These are phyloP conservation scores for Acacia pycnantha DNA, from an alignment of 331 rosid genomes.

Conservation along the genomic window DNA sequence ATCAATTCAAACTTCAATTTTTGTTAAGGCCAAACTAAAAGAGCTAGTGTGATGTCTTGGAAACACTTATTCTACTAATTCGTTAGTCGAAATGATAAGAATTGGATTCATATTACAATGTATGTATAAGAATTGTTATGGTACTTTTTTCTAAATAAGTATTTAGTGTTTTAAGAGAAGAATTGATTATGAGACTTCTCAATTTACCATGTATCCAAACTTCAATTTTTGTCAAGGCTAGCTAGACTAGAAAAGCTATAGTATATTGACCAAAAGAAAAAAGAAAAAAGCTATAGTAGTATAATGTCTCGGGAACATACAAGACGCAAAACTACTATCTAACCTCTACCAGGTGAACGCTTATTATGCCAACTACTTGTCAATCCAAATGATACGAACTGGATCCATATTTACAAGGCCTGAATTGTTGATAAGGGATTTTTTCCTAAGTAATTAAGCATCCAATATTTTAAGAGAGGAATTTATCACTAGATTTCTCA, in stretches of 20 bases:
- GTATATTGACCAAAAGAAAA: no score
- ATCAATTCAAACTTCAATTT: no score
- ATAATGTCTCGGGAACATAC: no score
- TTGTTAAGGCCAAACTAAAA: no score
- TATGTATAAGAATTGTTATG: background rate
- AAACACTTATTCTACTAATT: background rate
- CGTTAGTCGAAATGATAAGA: background rate
- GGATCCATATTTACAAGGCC: background rate
- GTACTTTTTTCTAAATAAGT: background rate
- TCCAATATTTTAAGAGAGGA: no score
- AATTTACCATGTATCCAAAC: no score
- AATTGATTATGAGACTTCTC: no score
- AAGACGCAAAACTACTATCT: no score
- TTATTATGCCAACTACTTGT: background rate
- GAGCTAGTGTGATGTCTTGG: no score
- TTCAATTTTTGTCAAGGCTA: no score
- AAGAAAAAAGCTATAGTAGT: no score
- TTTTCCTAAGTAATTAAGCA: background rate
- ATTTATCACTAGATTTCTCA: background rate
- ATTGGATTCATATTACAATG: background rate
- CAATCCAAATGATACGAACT: background rate
- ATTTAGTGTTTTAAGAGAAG: background rate
- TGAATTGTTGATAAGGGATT: background rate
- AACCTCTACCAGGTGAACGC: background rate
- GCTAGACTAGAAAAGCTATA: no score